phyloP scores from a whole-genome alignment of 768 basidiomycete genomes.

The Trametes gibbosa region DNA sequence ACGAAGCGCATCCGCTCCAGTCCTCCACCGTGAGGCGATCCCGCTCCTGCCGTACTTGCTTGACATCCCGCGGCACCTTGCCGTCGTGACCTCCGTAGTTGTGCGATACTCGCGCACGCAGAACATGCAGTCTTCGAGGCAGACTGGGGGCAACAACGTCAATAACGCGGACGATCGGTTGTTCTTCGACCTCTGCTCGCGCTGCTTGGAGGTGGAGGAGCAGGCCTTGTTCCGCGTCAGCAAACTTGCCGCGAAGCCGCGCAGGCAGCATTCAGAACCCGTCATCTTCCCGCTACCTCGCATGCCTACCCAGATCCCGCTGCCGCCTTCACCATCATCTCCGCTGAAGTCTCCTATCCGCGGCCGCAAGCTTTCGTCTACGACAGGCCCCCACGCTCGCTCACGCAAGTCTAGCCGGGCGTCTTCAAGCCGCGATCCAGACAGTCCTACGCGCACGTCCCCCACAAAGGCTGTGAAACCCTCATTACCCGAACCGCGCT shows the following conservation, averaged over 20 bases:
- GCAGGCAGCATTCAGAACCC: conserved; percentile 14
- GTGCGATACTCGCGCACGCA: conserved; percentile 55
- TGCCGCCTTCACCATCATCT: conserved; percentile 19
- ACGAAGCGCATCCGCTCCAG: conserved; percentile 51
- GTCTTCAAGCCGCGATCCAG: conserved; percentile 39
- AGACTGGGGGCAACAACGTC: neutral
- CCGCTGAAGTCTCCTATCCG: conserved; percentile 8
- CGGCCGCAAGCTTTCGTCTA: conserved; percentile 19
- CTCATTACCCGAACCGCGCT: conserved; percentile 2
- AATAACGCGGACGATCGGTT: conserved; percentile 30
- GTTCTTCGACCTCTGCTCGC: conserved; percentile 54
- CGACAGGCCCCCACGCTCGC: neutral
- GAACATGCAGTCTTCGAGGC: conserved; percentile 16
- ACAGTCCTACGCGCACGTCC: conserved; percentile 1
- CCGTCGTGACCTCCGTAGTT: conserved; percentile 73
- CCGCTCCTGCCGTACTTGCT: conserved; percentile 71
- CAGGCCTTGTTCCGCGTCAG: conserved; percentile 65
- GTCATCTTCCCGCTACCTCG: conserved; percentile 15
- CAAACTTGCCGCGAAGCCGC: conserved; percentile 42
- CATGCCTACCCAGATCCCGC: conserved; percentile 6
- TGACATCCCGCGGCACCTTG: conserved; percentile 77
- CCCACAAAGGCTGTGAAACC: neutral
- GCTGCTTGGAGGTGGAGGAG: conserved; percentile 71
- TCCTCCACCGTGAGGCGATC: conserved; percentile 66
- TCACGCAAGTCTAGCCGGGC: conserved; percentile 15